Base-by-base conservation (phyloP, 495 filamentous ascomycete genomes). In the Bathelium albidoporum region DNA sequence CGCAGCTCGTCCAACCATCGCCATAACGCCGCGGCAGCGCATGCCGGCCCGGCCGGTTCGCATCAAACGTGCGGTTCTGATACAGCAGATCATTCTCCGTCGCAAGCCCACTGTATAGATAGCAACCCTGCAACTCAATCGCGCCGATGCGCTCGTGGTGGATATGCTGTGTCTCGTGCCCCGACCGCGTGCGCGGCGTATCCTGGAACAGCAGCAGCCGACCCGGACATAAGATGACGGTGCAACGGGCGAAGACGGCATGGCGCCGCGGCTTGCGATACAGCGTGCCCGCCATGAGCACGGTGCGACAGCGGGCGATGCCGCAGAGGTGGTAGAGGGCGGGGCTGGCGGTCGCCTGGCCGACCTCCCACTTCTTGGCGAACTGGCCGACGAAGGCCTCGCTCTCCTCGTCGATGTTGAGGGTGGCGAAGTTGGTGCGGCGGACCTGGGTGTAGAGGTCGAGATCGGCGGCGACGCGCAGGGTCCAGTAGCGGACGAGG, bases 291-390 rank as follows among this genome's bases (percentile, higher is more conserved):
- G 52, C 41, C 16, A 66, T 24, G 59, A 72, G 69, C 62, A 90
- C 85, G 20, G 84, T 75, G 43, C 87, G 82, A 65, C 87, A 90
- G 34, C 79, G 81, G 14, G 83, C 78, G 20, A 89, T 76, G 11
- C 80, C 78, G 71, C 87, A 90, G 72, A 89, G 80, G 67, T 90
- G 86, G 73, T 88, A 88, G 22, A 90, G 70, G 44, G 83, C 75
- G 14, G 86, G 81, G 2, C 82, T 87, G 24, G 87, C 85, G 62
- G 81, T 79, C 1, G 85, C 82, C 63, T 84, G 78, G 29, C 79
- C 83, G 31, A 90, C 86, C 69, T 90, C 87, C 87, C 87, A 90
- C 65, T 89, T 89, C 52, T 77, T 73, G 0, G 84, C 87, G 68
- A 84, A 87, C 66, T 88, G 85, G 12, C 87, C 87, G 22, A 90